Percentiles rank a stretch among this genome's conserved stretches.
phyloP scores from a whole-genome alignment of 495 filamentous ascomycete genomes.

The Daldinia bambusicola region DNA sequence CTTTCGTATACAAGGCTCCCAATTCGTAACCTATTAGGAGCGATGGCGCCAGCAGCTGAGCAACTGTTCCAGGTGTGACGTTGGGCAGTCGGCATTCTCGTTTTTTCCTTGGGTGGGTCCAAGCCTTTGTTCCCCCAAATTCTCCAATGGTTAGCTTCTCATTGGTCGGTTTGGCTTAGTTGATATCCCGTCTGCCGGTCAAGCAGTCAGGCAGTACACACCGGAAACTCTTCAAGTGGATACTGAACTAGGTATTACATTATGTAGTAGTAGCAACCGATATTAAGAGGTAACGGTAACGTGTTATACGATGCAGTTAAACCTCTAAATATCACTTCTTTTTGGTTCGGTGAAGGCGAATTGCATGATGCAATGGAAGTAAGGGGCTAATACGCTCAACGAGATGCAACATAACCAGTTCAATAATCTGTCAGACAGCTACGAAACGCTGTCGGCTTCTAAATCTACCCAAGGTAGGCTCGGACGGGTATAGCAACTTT shows the following conservation, averaged over 20 bases:
- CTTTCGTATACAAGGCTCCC: constrained; percentile 1
- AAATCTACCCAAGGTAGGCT: not conserved
- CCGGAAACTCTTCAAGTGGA: too few species aligned
- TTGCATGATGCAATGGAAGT: not conserved
- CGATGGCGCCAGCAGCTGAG: constrained; percentile 29
- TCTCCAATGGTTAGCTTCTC: constrained; percentile 8
- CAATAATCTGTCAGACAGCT: too few species aligned
- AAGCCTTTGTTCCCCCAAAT: constrained; percentile 6
- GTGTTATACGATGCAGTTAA: not conserved
- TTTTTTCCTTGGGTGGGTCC: constrained; percentile 22
- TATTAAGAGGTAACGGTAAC: not conserved
- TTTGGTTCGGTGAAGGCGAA: not conserved
- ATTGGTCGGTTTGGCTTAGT: constrained; percentile 1
- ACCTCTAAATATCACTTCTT: not conserved
- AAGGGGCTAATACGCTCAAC: not conserved
- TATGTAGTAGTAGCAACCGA: not conserved
- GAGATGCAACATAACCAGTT: not conserved
- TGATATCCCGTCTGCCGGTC: not conserved
- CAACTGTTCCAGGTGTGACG: constrained; percentile 27
- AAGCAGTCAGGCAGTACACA: not conserved
- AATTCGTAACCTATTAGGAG: constrained; percentile 11
- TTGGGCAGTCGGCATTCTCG: constrained; percentile 14
- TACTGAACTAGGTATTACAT: not conserved
- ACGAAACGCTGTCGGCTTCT: too few species aligned
- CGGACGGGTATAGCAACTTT: not conserved